Conservation (phyloP, 345 rosid species). For the Hypericum androsaemum region DNA sequence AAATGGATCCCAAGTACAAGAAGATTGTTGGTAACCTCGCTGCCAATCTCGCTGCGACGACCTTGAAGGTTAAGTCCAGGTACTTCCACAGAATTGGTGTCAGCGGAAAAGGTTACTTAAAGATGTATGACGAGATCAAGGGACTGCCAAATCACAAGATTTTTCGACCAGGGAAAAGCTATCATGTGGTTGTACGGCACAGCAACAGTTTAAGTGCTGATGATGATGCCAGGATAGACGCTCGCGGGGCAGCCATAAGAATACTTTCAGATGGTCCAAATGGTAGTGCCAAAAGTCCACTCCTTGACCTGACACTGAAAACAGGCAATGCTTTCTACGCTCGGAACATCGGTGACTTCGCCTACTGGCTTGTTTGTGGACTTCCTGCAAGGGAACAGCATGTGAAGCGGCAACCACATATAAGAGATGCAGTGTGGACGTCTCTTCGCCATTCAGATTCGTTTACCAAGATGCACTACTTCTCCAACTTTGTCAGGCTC, state of each 20-base stretch:
- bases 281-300: conserved; percentile 10
- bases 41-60: conserved; percentile 48
- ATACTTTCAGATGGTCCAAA: conserved; percentile 27
- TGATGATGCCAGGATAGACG: conserved; percentile 65
- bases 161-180: conserved; percentile 37
- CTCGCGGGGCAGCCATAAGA: conserved; percentile 51
- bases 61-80: conserved; percentile 53
- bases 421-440: conserved; percentile 55
- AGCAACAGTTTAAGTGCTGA: conserved; percentile 67
- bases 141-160: conserved; percentile 45
- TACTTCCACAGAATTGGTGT: conserved; percentile 63
- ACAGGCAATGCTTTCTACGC: conserved; percentile 65
- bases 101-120: conserved; percentile 39
- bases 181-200: conserved; percentile 40
- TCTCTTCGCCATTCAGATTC: conserved; percentile 45
- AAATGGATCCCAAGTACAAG: conserved; percentile 55
- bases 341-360: conserved; percentile 49
- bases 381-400: conserved; percentile 54
- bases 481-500: conserved; percentile 50
- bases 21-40: conserved; percentile 55
- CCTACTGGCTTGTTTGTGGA: conserved; percentile 64
- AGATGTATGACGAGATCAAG: conserved; percentile 34
- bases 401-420: conserved; percentile 42
- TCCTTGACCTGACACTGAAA: conserved; percentile 55
- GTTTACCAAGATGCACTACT: conserved; percentile 43